Base-by-base conservation (phyloP, 208 protist genomes). In the Strigomonas culicis region DNA sequence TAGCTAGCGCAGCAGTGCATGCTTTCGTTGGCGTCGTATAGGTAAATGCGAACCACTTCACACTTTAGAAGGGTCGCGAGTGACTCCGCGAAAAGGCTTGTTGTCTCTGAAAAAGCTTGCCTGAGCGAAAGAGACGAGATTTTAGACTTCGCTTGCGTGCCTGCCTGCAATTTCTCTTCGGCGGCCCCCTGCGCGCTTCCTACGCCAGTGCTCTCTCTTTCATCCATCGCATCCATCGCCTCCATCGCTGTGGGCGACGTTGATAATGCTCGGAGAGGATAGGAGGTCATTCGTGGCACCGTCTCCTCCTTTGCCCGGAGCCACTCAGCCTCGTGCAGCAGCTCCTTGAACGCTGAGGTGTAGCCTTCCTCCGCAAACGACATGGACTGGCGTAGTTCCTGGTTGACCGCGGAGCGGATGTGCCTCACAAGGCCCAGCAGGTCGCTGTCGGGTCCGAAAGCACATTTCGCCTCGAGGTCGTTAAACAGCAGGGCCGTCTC, bases 41-140 rank as follows among this genome's bases (percentile, higher is more conserved):
- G 63, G 59, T 94, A 96, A 21, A 96, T 70, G 47, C 91, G 82
- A n/a, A 96, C 91, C 19, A 84, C 77, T 62, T 93, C 84, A 68
- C 91, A 96, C 31, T 68, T 68, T 24, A 96, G 74, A 21, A 91
- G 62, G 0, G 78, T 74, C n/a, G 91, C 88, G 22, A 94, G 55
- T 0, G 81, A 85, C 61, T 96, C 87, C 1, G 91, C 82, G 60
- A 92, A 84, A 19, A 94, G 77, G 46, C 72, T 73, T 8, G 82
- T 72, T 13, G 75, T 82, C 31, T 61, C 63, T 10, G 84, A 95
- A 36, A 89, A 64, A 10, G 62, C 64, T 8, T 88, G 78, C 21
- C 34, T 60, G 15, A 80, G 4, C 0, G 75, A 64, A 10, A 85
- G 22, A 1, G 31, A 3, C 11, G 41, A 27, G 17, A 49, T 44